These are phyloP conservation scores for Solanum appendiculatum DNA, from an alignment of 257 asterid genomes.

Conservation along the genomic window DNA sequence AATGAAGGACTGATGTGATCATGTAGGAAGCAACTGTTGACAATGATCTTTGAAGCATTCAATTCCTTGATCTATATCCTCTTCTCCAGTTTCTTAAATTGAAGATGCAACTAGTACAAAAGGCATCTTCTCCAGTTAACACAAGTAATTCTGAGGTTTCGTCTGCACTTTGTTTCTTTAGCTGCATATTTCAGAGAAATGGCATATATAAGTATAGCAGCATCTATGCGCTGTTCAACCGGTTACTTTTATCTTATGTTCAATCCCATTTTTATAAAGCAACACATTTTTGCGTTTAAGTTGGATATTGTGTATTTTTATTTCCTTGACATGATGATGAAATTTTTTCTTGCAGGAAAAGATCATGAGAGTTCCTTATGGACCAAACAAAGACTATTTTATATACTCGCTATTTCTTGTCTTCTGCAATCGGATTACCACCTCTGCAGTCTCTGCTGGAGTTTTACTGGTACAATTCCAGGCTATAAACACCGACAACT, in stretches of 20 bases:
- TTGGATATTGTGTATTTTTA: neutral
- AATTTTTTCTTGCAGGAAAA: slow-evolving; percentile 62
- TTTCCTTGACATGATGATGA: neutral
- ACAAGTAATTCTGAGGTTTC: neutral
- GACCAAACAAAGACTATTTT: slow-evolving; percentile 69
- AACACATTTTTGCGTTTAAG: neutral
- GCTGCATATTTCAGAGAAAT: neutral
- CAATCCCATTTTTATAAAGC: neutral
- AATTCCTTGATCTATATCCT: neutral
- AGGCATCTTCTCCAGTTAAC: neutral
- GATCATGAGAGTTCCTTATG: slow-evolving; percentile 96
- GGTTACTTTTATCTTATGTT: neutral
- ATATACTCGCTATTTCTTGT: slow-evolving; percentile 90
- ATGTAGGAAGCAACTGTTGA: neutral
- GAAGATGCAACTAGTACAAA: neutral
- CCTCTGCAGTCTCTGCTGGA: slow-evolving; percentile 89
- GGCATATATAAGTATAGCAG: neutral
- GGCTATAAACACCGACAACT: neutral
- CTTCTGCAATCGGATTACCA: slow-evolving; percentile 91
- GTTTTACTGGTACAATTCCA: slow-evolving; percentile 51
- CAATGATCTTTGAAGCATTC: neutral
- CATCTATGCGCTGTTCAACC: neutral
- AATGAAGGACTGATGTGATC: neutral
- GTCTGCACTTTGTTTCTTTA: neutral
- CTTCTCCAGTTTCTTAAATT: neutral